These are phyloP conservation scores for Nyctanthes arbortristis DNA, from an alignment of 257 asterid species.

Conservation along the genomic window DNA sequence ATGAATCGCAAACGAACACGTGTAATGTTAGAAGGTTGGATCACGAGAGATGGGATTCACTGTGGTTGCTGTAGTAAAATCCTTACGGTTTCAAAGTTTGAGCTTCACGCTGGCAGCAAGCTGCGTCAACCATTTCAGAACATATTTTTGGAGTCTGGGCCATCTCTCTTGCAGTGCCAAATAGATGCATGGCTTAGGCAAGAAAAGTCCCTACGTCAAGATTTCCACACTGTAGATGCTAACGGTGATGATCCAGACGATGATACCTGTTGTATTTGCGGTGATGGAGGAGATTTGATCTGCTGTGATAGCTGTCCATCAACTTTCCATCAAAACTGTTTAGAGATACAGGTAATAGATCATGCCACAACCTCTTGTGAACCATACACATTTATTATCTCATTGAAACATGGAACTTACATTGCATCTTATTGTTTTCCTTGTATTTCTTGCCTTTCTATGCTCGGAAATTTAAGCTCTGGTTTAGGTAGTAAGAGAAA, in stretches of 20 bases:
- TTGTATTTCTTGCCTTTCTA: no score
- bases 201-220: constrained; percentile 55
- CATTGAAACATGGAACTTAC: constrained; percentile 7
- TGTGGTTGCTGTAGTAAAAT: constrained; percentile 99
- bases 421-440: no score
- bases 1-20: constrained; percentile 77
- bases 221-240: constrained; percentile 54
- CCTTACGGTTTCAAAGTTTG: constrained; percentile 87
- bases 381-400: not conserved
- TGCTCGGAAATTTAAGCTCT: not conserved
- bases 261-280: constrained; percentile 93
- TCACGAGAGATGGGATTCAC: constrained; percentile 91
- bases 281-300: constrained; percentile 97
- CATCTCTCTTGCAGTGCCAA: constrained; percentile 84
- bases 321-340: constrained; percentile 89
- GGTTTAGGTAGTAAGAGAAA: not conserved
- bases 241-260: constrained; percentile 93
- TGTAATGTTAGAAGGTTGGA: constrained; percentile 93
- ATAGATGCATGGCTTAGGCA: constrained; percentile 89
- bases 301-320: constrained; percentile 99
- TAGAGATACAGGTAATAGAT: constrained; percentile 64
- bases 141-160: constrained; percentile 79
- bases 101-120: constrained; percentile 97
- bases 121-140: constrained; percentile 86
- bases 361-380: not conserved